Conservation (phyloP, 2,329 filamentous ascomycete genomes). For the Aspergillus vadensis region DNA sequence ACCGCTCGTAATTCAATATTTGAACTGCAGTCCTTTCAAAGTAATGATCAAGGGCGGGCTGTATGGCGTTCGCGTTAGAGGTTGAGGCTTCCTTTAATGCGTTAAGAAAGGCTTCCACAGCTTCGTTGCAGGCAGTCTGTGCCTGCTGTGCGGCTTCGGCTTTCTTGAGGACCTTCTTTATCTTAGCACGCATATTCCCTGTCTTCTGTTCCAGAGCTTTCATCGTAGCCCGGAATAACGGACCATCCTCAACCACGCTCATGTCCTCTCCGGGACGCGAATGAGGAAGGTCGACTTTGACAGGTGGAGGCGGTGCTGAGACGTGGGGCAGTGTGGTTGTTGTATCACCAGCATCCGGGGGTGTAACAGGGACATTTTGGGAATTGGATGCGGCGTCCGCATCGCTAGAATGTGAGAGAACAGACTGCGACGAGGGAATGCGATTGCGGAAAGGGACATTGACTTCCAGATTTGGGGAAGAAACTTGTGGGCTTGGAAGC, state of each 20-base stretch:
- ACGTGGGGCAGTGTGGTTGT: slow-evolving; percentile 25
- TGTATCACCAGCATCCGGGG: slow-evolving; percentile 34
- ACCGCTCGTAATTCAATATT: slow-evolving; percentile 81
- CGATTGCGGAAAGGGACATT: slow-evolving; percentile 74
- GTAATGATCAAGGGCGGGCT: slow-evolving; percentile 94
- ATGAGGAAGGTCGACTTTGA: slow-evolving; percentile 86
- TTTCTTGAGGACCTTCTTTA: slow-evolving; percentile 93
- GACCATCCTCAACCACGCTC: slow-evolving; percentile 84
- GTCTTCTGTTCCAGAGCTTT: slow-evolving; percentile 96
- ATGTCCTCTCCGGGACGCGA: slow-evolving; percentile 84
- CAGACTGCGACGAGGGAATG: slow-evolving; percentile 82
- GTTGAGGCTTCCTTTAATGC: slow-evolving; percentile 82
- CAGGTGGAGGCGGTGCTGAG: slow-evolving; percentile 41
- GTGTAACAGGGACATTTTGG: slow-evolving; percentile 29
- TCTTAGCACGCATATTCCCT: slow-evolving; percentile 85
- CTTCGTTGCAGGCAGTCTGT: slow-evolving; percentile 82
- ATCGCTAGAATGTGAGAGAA: slow-evolving; percentile 78
- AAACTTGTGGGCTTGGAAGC: slow-evolving; percentile 60
- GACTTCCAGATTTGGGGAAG: slow-evolving; percentile 72
- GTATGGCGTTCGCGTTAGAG: slow-evolving; percentile 94
- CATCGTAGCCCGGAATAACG: slow-evolving; percentile 93
- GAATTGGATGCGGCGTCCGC: slow-evolving; percentile 56
- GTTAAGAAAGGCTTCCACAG: slow-evolving; percentile 78
- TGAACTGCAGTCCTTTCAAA: slow-evolving; percentile 95
- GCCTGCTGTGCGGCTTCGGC: slow-evolving; percentile 85